phyloP scores from a whole-genome alignment of 1,139 yeast genomes.

The Yamadazyma triangularis region DNA sequence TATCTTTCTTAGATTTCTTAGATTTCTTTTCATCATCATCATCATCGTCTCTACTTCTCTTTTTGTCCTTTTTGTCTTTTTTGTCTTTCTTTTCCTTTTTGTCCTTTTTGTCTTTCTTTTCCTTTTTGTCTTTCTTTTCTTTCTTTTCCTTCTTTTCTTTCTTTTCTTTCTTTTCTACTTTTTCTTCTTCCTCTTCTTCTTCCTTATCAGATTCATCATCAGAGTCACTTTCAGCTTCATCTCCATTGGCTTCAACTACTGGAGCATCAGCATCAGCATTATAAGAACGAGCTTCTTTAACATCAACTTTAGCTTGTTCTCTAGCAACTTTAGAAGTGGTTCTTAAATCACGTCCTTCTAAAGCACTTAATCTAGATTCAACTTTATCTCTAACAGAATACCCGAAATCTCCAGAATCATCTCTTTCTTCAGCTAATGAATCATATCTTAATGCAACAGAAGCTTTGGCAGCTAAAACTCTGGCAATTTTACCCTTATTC shows the following conservation, averaged over 20 bases:
- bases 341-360: conserved; percentile 92
- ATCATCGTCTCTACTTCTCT: conserved; percentile 16
- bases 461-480: conserved; percentile 98
- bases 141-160: conserved; percentile 41
- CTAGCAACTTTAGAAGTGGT: conserved; percentile 72
- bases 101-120: conserved; percentile 42
- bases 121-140: conserved; percentile 34
- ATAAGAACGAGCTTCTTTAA: conserved; percentile 80
- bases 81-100: conserved; percentile 30
- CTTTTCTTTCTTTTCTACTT: conserved; percentile 18
- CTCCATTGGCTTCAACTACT: conserved; percentile 33
- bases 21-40: conserved; percentile 39
- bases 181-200: conserved; percentile 29
- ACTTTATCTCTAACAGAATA: conserved; percentile 88
- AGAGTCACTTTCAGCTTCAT: conserved; percentile 47
- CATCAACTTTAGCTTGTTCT: conserved; percentile 78
- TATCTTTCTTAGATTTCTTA: conserved; percentile 29
- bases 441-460: conserved; percentile 96
- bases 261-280: conserved; percentile 89
- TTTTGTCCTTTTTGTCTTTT: conserved; percentile 31
- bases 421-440: conserved; percentile 95
- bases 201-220: conserved; percentile 40
- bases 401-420: conserved; percentile 92
- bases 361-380: conserved; percentile 88
- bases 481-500: conserved; percentile 98